A percentile compares a stretch with the other conserved stretches of the same genome.
phyloP scores from a whole-genome alignment of 2,329 filamentous ascomycete species.

The Colletotrichum sp. region DNA sequence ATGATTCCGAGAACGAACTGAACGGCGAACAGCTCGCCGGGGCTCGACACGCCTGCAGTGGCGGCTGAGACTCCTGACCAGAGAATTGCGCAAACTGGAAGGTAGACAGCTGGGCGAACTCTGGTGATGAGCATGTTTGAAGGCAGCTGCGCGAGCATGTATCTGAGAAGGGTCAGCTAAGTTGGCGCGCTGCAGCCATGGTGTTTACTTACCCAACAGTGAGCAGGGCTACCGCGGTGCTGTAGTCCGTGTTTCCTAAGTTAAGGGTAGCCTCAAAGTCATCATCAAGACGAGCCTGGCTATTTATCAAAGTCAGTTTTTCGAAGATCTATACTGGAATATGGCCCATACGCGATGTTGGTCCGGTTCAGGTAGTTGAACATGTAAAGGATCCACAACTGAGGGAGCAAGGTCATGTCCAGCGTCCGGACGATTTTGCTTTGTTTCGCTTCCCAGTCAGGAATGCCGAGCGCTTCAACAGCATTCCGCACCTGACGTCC shows the following conservation, averaged over 20 bases:
- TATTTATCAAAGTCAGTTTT: not conserved
- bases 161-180: constrained; percentile 38
- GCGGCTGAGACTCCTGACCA: constrained; percentile 21
- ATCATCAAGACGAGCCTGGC: constrained; percentile 24
- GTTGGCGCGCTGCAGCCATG: not conserved
- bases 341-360: constrained; percentile 17
- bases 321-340: not conserved
- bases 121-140: constrained; percentile 63
- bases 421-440: constrained; percentile 23
- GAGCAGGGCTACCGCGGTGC: constrained; percentile 27
- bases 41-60: not conserved
- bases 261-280: constrained; percentile 26
- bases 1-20: constrained; percentile 23
- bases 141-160: constrained; percentile 66
- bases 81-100: constrained; percentile 30
- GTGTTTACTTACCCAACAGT: constrained; percentile 23
- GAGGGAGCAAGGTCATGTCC: constrained; percentile 24
- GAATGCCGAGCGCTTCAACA: not conserved
- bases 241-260: constrained; percentile 26
- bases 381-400: constrained; percentile 26
- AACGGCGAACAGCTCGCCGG: constrained; percentile 12
- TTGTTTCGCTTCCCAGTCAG: constrained; percentile 9
- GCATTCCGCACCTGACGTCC: not conserved
- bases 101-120: constrained; percentile 57
- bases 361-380: constrained; percentile 26